Base-by-base conservation (phyloP, 2,329 filamentous ascomycete genomes). In the Xylaria sp. region DNA sequence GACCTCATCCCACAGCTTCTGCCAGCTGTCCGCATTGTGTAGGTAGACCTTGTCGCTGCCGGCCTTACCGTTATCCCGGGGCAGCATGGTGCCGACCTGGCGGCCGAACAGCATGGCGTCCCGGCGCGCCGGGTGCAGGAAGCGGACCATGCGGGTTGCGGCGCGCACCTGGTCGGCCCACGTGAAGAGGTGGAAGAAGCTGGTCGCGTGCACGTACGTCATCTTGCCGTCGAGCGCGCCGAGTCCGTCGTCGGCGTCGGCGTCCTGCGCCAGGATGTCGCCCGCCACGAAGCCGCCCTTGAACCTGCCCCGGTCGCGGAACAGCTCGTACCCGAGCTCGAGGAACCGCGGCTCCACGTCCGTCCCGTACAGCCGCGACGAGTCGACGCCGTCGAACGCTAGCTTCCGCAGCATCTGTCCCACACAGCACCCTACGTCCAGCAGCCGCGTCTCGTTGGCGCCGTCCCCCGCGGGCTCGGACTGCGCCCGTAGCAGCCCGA, bases 281-380 rank as follows among this genome's bases (percentile, higher is more conserved):
- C 82, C 84, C 3, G 78, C 68, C 29, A 87, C 73, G 63, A 87
- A 85, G 1, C 75, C 76, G 1, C 78, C 78, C 19, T 75, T 75
- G 4, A 86, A 73, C 33, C 58, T 77, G n/a, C 75, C 69, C 25
- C 80, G 78, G 63, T 90, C 88, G 46, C 81, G 79, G 74, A 90
- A 91, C 19, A 91, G 77, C 55, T 88, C 85, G 71, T 88, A 87
- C 27, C 85, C 85, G n/a, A 85, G 72, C 10, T 85, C 78, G 54
- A 87, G 77, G 65, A 87, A 84, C n/a, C 75, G 75, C 19, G 76
- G 67, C 43, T 81, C 77, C 3, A 84, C 63, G 62, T 86, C 84
- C 3, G 77, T 75, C 17, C 82, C 84, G 60, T 80, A 80, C n/a
- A 87, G 72, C 46, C 80, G 78, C 15, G 75, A 70, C 4, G 79